Conservation (phyloP, 1,284 basidiomycete genomes). For the Pseudozyma sp. region DNA sequence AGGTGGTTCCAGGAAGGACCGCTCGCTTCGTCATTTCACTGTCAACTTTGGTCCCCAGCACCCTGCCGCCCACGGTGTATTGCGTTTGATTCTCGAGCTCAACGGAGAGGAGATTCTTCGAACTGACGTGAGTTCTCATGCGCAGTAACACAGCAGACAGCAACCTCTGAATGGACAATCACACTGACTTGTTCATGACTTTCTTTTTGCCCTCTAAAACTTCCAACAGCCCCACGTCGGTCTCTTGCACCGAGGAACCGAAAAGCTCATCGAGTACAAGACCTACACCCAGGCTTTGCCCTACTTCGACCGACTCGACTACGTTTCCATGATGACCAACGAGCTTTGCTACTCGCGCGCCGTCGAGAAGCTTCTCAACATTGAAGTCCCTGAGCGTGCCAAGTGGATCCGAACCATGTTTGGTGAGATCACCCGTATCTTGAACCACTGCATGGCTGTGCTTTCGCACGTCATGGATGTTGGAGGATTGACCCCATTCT, state of each 20-base stretch:
- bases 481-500: constrained; percentile 96
- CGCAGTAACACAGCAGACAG: background rate
- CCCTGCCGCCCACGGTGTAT: constrained; percentile 97
- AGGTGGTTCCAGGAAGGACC: constrained; percentile 78
- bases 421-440: constrained; percentile 94
- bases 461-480: constrained; percentile 83
- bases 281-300: constrained; percentile 98
- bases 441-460: constrained; percentile 98
- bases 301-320: constrained; percentile 98
- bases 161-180: background rate
- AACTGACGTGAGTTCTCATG: constrained; percentile 48
- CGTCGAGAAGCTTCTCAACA: constrained; percentile 97
- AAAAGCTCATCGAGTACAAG: constrained; percentile 99
- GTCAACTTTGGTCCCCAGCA: constrained; percentile 79
- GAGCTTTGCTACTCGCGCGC: constrained; percentile 91
- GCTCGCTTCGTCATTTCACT: constrained; percentile 76
- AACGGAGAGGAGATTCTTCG: constrained; percentile 82
- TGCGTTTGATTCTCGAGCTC: constrained; percentile 95
- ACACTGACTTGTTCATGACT: constrained; percentile 63
- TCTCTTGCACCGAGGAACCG: constrained; percentile 94
- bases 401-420: constrained; percentile 99
- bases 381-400: constrained; percentile 96
- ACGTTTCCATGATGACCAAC: constrained; percentile 85
- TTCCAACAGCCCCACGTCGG: constrained; percentile 81
- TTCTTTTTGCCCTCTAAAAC: background rate